phyloP scores from a whole-genome alignment of 495 filamentous ascomycete species.

The Aeminium ludgeri region DNA sequence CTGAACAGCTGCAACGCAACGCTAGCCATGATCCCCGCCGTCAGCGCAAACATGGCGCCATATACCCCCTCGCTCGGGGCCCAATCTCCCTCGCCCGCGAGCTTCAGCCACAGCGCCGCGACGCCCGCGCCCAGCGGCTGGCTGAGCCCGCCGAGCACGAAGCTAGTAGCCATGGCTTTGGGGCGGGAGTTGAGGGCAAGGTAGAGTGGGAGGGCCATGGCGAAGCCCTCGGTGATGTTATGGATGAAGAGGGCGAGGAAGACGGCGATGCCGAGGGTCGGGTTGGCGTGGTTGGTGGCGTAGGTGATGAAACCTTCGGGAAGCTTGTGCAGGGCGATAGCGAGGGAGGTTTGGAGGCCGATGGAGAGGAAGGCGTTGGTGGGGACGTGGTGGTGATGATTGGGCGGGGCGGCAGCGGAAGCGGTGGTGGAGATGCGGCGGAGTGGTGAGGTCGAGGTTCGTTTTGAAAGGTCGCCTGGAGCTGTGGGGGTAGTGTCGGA shows the following conservation, averaged over 20 bases:
- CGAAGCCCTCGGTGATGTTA: constrained; percentile 94
- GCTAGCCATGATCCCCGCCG: constrained; percentile 85
- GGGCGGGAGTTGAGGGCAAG: constrained; percentile 61
- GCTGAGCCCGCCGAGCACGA: constrained; percentile 64
- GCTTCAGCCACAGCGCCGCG: constrained; percentile 63
- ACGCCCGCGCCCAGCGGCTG: constrained; percentile 76
- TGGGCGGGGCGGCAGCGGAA: constrained; percentile 13
- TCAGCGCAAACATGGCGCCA: constrained; percentile 75
- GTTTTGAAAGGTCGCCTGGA: constrained; percentile 7
- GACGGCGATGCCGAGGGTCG: constrained; percentile 68
- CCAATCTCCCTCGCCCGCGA: constrained; percentile 28
- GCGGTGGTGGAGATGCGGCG: constrained; percentile 1
- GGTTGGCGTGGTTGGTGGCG: constrained; percentile 91
- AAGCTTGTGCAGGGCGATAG: constrained; percentile 90
- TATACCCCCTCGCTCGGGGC: constrained; percentile 49
- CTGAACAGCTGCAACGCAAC: constrained; percentile 81
- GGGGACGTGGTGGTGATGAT: constrained; percentile 92
- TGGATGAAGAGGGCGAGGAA: constrained; percentile 95
- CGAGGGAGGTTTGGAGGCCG: constrained; percentile 79
- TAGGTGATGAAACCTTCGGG: constrained; percentile 98
- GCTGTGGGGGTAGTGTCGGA: constrained; percentile 1
- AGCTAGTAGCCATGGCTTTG: constrained; percentile 71
- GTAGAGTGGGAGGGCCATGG: constrained; percentile 79
- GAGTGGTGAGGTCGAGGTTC: too few species aligned
- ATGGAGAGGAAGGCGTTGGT: constrained; percentile 86